A percentile compares a stretch with the other conserved stretches of the same genome.
phyloP scores from a whole-genome alignment of 768 basidiomycete genomes.

The Lactifluus volemus region DNA sequence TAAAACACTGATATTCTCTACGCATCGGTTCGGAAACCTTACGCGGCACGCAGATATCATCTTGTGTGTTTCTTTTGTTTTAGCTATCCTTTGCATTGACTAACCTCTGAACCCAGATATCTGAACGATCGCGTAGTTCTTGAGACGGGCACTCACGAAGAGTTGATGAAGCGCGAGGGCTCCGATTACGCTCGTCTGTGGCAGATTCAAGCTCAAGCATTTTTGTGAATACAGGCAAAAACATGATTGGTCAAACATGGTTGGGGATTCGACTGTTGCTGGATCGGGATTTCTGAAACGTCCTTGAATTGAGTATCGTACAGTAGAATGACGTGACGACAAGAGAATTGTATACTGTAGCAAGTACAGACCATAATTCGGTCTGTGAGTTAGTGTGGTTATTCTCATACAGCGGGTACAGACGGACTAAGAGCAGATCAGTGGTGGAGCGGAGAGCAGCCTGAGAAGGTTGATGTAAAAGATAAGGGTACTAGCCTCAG shows the following conservation, averaged over 20 bases:
- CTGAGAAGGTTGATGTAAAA: too few relatives aligned
- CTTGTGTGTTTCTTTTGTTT: conserved; percentile 1
- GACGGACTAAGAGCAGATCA: too few relatives aligned
- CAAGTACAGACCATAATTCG: too few relatives aligned
- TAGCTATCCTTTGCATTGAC: not conserved
- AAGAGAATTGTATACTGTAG: too few relatives aligned
- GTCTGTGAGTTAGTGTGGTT: too few relatives aligned
- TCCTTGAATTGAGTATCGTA: too few relatives aligned
- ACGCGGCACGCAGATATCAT: conserved; percentile 42
- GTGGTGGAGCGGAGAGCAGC: too few relatives aligned
- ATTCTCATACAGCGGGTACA: too few relatives aligned
- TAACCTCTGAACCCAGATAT: conserved; percentile 36
- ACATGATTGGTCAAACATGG: not conserved
- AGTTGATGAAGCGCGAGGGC: conserved; percentile 44
- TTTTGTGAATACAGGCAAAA: conserved; percentile 23
- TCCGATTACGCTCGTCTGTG: conserved; percentile 63
- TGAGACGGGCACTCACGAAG: conserved; percentile 61
- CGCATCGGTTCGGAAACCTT: conserved; percentile 60
- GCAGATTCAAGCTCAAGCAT: conserved; percentile 66
- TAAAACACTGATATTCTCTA: conserved; percentile 81
- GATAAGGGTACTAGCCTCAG: too few relatives aligned
- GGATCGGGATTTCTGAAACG: too few relatives aligned
- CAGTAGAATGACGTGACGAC: too few relatives aligned
- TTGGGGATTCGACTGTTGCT: too few relatives aligned
- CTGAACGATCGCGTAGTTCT: conserved; percentile 54